phyloP scores from a whole-genome alignment of 306 rosid species.

The Vigna angularis region DNA sequence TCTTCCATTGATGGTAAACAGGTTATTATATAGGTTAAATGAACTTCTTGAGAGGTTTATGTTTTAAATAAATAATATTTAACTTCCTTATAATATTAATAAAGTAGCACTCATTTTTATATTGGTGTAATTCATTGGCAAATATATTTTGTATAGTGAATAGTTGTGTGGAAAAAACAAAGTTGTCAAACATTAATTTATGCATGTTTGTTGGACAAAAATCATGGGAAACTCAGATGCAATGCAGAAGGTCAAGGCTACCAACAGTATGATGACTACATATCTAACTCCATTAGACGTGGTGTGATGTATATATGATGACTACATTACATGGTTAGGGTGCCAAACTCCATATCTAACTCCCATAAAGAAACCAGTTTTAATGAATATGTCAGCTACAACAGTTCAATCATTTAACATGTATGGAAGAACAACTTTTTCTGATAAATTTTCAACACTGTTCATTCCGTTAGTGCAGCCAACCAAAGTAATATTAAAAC shows the following conservation, averaged over 20 bases:
- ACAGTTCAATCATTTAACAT: not conserved
- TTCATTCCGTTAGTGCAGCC: too few relatives aligned
- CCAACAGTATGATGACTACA: not conserved
- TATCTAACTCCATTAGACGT: not conserved
- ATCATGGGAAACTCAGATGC: not conserved
- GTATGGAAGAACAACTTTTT: not conserved
- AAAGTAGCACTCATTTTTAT: too few relatives aligned
- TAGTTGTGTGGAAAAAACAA: not conserved
- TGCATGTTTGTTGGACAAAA: not conserved
- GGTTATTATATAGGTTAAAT: too few relatives aligned
- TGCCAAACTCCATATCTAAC: not conserved
- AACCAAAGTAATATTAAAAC: not conserved
- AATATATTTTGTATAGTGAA: too few relatives aligned
- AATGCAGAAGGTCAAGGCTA: not conserved
- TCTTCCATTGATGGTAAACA: too few relatives aligned
- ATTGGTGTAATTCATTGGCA: too few relatives aligned
- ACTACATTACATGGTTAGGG: too few relatives aligned
- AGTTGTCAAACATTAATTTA: not conserved
- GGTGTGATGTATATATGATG: not conserved
- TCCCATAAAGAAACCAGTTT: too few relatives aligned
- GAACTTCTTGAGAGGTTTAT: too few relatives aligned
- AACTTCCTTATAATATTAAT: too few relatives aligned
- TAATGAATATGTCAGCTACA: too few relatives aligned
- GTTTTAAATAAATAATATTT: too few relatives aligned
- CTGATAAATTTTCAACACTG: not conserved